Evolutionary conservation across 331 rosid species (phyloP).

Genomic region (Phaseolus coccineus): DNA sequence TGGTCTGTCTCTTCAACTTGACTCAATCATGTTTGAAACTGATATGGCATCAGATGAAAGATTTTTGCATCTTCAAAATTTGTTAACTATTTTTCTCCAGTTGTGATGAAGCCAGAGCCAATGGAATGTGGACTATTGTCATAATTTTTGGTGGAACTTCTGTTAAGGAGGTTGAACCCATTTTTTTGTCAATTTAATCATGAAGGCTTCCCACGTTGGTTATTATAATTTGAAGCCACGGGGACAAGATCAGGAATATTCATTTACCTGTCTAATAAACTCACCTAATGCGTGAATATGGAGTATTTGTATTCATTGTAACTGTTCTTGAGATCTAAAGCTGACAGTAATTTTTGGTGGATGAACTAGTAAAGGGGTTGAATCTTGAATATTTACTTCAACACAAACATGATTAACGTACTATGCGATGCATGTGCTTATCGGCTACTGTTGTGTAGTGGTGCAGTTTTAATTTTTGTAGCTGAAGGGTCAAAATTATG

Average conservation of each 20-base stretch:
- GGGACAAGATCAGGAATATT: not conserved
- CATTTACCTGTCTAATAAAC: not conserved
- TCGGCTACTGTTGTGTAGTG: not conserved
- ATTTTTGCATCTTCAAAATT: slow-evolving; percentile 12
- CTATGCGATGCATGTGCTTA: slow-evolving; percentile 48
- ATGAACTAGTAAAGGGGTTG: not conserved
- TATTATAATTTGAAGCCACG: slow-evolving; percentile 35
- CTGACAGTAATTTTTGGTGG: not conserved
- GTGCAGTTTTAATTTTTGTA: not conserved
- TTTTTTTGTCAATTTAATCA: not conserved
- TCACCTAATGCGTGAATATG: not conserved
- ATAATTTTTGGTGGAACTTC: slow-evolving; percentile 14
- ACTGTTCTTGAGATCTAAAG: not conserved
- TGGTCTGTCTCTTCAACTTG: slow-evolving; percentile 56
- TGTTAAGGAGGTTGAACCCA: slow-evolving; percentile 25
- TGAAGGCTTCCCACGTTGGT: slow-evolving; percentile 27
- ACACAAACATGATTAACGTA: slow-evolving; percentile 4
- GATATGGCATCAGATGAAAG: slow-evolving; percentile 38
- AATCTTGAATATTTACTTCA: slow-evolving; percentile 8
- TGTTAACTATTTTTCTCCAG: not conserved
- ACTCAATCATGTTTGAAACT: slow-evolving; percentile 45
- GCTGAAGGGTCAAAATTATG: not conserved
- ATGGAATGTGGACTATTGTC: slow-evolving; percentile 26
- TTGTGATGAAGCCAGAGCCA: slow-evolving; percentile 15
- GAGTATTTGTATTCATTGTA: not conserved